These are phyloP conservation scores for Barnettozyma wickerhamii DNA, from an alignment of 805 yeast species.

Conservation along the genomic window DNA sequence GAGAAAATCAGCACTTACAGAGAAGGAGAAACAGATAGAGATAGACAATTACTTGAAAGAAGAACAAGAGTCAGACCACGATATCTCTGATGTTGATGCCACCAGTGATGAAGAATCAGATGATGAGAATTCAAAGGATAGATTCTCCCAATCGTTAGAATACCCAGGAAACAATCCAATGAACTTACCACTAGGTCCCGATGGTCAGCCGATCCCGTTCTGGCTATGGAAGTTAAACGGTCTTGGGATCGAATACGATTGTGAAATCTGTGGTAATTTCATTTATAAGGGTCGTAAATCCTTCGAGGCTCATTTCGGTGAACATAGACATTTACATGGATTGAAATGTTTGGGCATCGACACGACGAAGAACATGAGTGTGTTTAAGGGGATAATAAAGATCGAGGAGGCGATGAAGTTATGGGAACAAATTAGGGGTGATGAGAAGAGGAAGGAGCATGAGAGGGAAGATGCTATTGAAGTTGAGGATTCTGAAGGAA, in stretches of 20 bases:
- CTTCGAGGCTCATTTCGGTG: slow-evolving; percentile 74
- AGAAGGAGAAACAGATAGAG: slow-evolving; percentile 38
- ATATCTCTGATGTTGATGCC: slow-evolving; percentile 9
- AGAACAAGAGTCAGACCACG: slow-evolving; percentile 25
- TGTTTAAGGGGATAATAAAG: slow-evolving; percentile 59
- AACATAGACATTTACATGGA: slow-evolving; percentile 66
- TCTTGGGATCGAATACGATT: slow-evolving; percentile 59
- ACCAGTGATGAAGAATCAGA: slow-evolving; percentile 26
- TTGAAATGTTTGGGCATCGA: slow-evolving; percentile 69
- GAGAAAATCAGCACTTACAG: slow-evolving; percentile 63
- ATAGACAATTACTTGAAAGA: slow-evolving; percentile 15
- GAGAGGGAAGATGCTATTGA: slow-evolving; percentile 58
- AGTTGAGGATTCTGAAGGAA: slow-evolving; percentile 90
- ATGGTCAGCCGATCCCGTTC: slow-evolving; percentile 87
- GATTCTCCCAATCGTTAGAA: slow-evolving; percentile 17
- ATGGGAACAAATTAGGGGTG: slow-evolving; percentile 40
- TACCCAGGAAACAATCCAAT: slow-evolving; percentile 35
- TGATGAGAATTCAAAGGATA: slow-evolving; percentile 11
- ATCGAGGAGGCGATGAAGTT: slow-evolving; percentile 67
- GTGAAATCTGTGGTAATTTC: slow-evolving; percentile 84
- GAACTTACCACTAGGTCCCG: slow-evolving; percentile 76
- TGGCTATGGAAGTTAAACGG: slow-evolving; percentile 95
- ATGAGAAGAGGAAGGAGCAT: slow-evolving; percentile 13
- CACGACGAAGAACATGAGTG: slow-evolving; percentile 31
- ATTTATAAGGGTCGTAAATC: slow-evolving; percentile 68